phyloP scores from a whole-genome alignment of 306 rosid genomes.

The Quercus berberidifolia region DNA sequence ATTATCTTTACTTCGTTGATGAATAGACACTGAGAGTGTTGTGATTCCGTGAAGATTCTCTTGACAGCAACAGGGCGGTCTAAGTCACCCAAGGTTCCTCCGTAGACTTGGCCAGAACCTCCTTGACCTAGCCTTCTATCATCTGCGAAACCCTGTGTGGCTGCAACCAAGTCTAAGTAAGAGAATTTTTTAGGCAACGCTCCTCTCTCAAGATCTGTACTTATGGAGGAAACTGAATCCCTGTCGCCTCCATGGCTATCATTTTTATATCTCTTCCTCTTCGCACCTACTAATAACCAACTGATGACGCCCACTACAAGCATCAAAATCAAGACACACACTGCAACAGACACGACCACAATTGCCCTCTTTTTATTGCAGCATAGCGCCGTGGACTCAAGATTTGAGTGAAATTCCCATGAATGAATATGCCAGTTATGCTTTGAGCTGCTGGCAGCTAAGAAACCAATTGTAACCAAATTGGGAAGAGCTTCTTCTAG shows the following conservation, averaged over 20 bases:
- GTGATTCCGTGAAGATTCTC: conserved; percentile 38
- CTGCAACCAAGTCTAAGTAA: conserved; percentile 36
- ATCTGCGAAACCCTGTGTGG: conserved; percentile 41
- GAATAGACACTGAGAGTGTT: conserved; percentile 34
- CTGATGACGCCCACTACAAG: not conserved
- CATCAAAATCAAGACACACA: conserved; percentile 4
- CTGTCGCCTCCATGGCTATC: not conserved
- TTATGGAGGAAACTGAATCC: not conserved
- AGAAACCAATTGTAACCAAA: conserved; percentile 33
- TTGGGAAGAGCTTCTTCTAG: conserved; percentile 20
- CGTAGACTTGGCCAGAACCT: conserved; percentile 57
- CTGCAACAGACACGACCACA: not conserved
- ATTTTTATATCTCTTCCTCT: not conserved
- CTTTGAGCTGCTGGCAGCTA: conserved; percentile 17
- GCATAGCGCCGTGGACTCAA: not conserved
- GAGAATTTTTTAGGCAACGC: conserved; percentile 43
- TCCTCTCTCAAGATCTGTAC: conserved; percentile 34
- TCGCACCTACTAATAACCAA: conserved; percentile 10
- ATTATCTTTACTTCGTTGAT: conserved; percentile 49
- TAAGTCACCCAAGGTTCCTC: conserved; percentile 27
- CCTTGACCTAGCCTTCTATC: conserved; percentile 52
- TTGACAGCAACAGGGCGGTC: conserved; percentile 46
- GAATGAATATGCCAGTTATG: conserved; percentile 21
- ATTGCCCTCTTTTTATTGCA: not conserved
- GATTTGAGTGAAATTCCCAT: conserved; percentile 38